Evolutionary conservation across 1,284 basidiomycete species (phyloP), one percentile per base, ranked within the genome.

Genomic region (Cryptococcus sp.): DNA sequence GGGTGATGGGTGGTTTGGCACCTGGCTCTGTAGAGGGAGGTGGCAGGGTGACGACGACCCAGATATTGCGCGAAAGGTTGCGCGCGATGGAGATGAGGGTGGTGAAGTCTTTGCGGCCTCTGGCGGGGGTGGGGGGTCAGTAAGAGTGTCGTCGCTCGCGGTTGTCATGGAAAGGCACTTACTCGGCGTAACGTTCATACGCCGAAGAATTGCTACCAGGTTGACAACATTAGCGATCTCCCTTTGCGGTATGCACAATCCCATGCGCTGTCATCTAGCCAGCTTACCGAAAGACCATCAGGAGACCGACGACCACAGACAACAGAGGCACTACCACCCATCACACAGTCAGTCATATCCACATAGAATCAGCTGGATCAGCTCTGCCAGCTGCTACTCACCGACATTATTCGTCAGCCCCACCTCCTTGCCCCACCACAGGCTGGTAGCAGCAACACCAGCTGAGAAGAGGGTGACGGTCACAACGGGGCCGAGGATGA

Each of bases 291-390:
- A 59, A 52, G 44, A 58, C 54, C n/a, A 61, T 46, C 16, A 79
- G 65, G 9, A 63, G 52, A 76, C 89, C 80, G 60, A 94, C 92
- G 61, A 95, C 92, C 15, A 96, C 89, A 7, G 89, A 89, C 23
- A 95, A 80, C 46, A 95, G 78, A 1, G 91, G 91, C 4, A 92
- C 84, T 63, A 33, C 53, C 9, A 39, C 20, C 21, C 35, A 50
- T 24, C 28, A 33, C 46, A 37, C n/a, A n/a, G n/a, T 59, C 59
- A 55, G 44, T 35, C 4, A 11, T 20, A 15, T n/a, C 23, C 43
- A n/a, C 28, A 33, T 33, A 33, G 4, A 9, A 5, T 33, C 28
- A 9, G 28, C 28, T 33, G 28, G 9, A 4, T 33, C 28, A 33
- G 28, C 28, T 33, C 5, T 24, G 21, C n/a, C 12, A 16, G n/a